These are phyloP conservation scores for Batkoa obscura DNA, from an alignment of 371 early-diverging fungal species.

Conservation along the genomic window DNA sequence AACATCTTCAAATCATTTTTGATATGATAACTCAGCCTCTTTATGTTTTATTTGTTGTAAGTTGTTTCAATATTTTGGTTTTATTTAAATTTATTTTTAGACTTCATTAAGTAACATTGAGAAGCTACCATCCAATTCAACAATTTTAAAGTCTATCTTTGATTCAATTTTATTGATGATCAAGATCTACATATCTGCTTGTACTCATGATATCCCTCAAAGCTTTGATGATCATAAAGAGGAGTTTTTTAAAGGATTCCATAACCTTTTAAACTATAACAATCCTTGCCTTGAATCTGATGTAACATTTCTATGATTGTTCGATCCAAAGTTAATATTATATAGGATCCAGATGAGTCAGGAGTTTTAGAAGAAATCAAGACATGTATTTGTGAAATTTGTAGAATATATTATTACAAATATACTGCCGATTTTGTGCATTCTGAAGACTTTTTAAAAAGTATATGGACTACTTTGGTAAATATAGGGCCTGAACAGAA, in stretches of 20 bases:
- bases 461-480: slow-evolving; percentile 72
- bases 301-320: slow-evolving; percentile 15
- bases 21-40: no score
- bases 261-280: slow-evolving; percentile 62
- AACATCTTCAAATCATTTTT: no score
- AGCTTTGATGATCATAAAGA: slow-evolving; percentile 83
- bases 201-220: slow-evolving; percentile 88
- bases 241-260: slow-evolving; percentile 54
- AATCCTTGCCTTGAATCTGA: slow-evolving; percentile 49
- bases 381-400: slow-evolving; percentile 70
- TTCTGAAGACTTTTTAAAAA: slow-evolving; percentile 59
- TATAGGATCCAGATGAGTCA: slow-evolving; percentile 66
- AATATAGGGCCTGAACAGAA: slow-evolving; percentile 42
- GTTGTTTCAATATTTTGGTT: no score
- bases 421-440: slow-evolving; percentile 76
- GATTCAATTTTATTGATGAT: slow-evolving; percentile 49
- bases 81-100: slow-evolving; percentile 48
- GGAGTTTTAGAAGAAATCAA: slow-evolving; percentile 71
- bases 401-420: slow-evolving; percentile 68
- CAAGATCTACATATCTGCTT: slow-evolving; percentile 81
- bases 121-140: slow-evolving; percentile 30
- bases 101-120: slow-evolving; percentile 47
- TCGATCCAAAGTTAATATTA: not conserved
- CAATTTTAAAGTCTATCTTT: slow-evolving; percentile 50
- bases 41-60: no score